These are phyloP conservation scores for Blastobotrys aristatus DNA, from an alignment of 1,139 yeast genomes.

Conservation along the genomic window DNA sequence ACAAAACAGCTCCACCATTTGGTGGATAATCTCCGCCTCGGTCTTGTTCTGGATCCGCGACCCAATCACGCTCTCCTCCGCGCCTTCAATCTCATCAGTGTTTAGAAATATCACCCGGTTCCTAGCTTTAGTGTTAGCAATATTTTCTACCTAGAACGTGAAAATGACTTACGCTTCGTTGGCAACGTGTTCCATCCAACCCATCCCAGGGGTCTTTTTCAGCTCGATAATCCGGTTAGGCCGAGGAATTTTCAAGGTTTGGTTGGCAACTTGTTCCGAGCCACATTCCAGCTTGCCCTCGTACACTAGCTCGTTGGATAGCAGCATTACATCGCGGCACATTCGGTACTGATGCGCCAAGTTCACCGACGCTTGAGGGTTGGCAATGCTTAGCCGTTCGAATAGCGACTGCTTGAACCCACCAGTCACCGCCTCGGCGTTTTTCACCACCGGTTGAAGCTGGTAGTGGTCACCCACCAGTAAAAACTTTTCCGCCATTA, in stretches of 20 bases:
- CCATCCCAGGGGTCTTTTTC: slow-evolving; percentile 17
- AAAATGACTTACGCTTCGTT: slow-evolving; percentile 31
- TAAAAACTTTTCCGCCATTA: slow-evolving; percentile 71
- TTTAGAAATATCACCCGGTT: slow-evolving; percentile 69
- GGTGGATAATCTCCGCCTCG: slow-evolving; percentile 64
- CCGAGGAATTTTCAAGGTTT: slow-evolving; percentile 44
- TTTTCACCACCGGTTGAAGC: slow-evolving; percentile 76
- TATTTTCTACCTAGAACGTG: not conserved
- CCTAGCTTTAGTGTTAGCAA: slow-evolving; percentile 15
- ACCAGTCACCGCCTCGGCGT: slow-evolving; percentile 43
- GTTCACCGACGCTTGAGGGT: slow-evolving; percentile 69
- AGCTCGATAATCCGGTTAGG: slow-evolving; percentile 8
- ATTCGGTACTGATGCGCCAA: slow-evolving; percentile 84
- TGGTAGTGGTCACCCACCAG: slow-evolving; percentile 95
- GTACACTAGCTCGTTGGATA: slow-evolving; percentile 77
- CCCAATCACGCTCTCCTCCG: slow-evolving; percentile 51
- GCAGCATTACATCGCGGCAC: slow-evolving; percentile 82
- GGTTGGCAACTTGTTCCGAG: slow-evolving; percentile 53
- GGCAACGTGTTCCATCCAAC: slow-evolving; percentile 47
- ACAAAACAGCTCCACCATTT: slow-evolving; percentile 56
- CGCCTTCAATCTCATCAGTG: slow-evolving; percentile 59
- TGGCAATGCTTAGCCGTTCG: slow-evolving; percentile 60
- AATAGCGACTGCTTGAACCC: slow-evolving; percentile 82
- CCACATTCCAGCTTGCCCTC: slow-evolving; percentile 76
- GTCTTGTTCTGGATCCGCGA: slow-evolving; percentile 67